phyloP scores from a whole-genome alignment of 208 protist species.

The Trypanosoma melophagium region DNA sequence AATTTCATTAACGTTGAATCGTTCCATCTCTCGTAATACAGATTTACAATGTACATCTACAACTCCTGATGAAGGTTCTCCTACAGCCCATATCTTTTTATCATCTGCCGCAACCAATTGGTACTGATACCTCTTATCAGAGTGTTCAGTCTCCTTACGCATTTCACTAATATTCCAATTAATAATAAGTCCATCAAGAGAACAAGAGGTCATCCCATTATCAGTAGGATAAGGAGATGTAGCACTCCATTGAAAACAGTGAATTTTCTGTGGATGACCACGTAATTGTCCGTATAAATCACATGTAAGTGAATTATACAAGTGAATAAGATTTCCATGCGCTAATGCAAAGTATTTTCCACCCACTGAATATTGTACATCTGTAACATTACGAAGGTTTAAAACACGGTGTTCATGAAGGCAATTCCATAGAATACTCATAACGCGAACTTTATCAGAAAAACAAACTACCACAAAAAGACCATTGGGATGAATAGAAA shows the following conservation, averaged over 20 bases:
- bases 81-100: constrained; percentile 86
- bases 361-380: constrained; percentile 91
- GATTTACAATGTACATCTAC: constrained; percentile 80
- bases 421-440: constrained; percentile 93
- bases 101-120: constrained; percentile 82
- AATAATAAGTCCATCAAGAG: constrained; percentile 94
- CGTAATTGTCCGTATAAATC: constrained; percentile 91
- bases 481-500: constrained; percentile 94
- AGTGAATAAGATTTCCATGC: constrained; percentile 92
- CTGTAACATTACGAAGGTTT: constrained; percentile 85
- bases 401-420: constrained; percentile 86
- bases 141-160: constrained; percentile 86
- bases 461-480: constrained; percentile 94
- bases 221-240: constrained; percentile 90
- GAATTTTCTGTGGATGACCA: constrained; percentile 91
- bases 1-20: constrained; percentile 46
- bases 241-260: constrained; percentile 80
- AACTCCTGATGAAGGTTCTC: constrained; percentile 66
- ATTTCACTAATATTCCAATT: constrained; percentile 90
- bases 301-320: constrained; percentile 93
- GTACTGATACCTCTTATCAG: constrained; percentile 92
- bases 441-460: constrained; percentile 92
- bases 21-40: constrained; percentile 88
- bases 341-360: constrained; percentile 94
- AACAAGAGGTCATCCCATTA: constrained; percentile 86